Conservation (phyloP, 345 rosid genomes). For the Hibiscus syriacus region DNA sequence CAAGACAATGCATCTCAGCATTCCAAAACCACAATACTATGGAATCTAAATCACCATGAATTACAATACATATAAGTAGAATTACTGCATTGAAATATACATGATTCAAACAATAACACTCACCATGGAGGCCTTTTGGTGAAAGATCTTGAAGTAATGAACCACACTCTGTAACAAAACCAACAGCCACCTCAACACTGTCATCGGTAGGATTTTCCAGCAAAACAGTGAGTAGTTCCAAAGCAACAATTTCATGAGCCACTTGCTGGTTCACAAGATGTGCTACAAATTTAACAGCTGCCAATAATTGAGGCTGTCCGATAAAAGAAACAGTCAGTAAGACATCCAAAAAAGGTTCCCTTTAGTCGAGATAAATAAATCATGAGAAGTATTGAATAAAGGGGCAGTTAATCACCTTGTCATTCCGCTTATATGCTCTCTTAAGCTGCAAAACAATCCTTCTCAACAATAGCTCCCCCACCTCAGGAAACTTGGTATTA, state of each 20-base stretch:
- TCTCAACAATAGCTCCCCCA: constrained; percentile 67
- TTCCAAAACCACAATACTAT: background rate
- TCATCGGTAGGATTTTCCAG: constrained; percentile 78
- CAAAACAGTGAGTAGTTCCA: constrained; percentile 69
- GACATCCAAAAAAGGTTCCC: background rate
- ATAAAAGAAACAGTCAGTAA: background rate
- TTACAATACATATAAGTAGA: background rate
- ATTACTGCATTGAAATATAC: background rate
- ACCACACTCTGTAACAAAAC: constrained; percentile 84
- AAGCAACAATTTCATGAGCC: constrained; percentile 74
- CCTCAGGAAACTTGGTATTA: constrained; percentile 82
- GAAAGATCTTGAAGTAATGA: constrained; percentile 83
- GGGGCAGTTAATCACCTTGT: constrained; percentile 41
- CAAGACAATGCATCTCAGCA: background rate
- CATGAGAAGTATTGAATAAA: background rate
- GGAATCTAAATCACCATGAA: background rate
- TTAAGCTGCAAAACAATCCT: constrained; percentile 91
- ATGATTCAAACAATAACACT: background rate
- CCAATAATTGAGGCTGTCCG: constrained; percentile 78
- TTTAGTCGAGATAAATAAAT: background rate
- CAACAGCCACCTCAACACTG: constrained; percentile 96
- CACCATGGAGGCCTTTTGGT: constrained; percentile 82
- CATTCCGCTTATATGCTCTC: constrained; percentile 92
- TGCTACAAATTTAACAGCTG: constrained; percentile 89
- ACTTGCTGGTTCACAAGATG: constrained; percentile 95